Evolutionary conservation across 352 stramenopile species (phyloP).

Genomic region (Pythium guiyangense): DNA sequence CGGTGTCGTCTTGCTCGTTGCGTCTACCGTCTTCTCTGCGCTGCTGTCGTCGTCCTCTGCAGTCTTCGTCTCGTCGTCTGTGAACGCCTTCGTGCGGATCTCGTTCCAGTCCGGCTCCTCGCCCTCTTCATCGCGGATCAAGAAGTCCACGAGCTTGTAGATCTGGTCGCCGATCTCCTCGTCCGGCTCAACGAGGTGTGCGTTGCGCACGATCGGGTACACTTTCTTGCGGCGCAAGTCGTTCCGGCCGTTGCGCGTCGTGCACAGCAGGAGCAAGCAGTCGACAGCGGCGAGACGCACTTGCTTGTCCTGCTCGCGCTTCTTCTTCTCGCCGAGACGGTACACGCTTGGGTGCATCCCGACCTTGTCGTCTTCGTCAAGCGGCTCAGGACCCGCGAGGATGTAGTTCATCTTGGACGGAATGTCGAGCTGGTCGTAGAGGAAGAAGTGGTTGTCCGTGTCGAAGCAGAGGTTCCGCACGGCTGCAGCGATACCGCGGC

Average conservation of each 20-base stretch:
- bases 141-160: constrained; percentile 86
- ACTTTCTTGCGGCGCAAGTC: constrained; percentile 81
- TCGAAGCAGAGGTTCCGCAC: constrained; percentile 87
- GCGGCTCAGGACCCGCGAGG: constrained; percentile 63
- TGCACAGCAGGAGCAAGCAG: constrained; percentile 71
- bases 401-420: constrained; percentile 75
- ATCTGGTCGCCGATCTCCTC: constrained; percentile 85
- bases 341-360: constrained; percentile 79
- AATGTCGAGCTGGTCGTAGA: constrained; percentile 84
- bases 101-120: constrained; percentile 83
- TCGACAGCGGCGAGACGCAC: constrained; percentile 74
- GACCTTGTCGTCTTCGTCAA: constrained; percentile 77
- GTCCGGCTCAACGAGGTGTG: constrained; percentile 73
- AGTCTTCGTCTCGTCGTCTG: constrained; percentile 25
- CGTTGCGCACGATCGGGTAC: constrained; percentile 82
- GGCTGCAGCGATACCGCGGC: constrained; percentile 57
- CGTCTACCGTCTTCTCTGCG: constrained; percentile 2
- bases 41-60: constrained; percentile 17
- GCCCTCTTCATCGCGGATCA: constrained; percentile 85
- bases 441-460: constrained; percentile 85
- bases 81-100: constrained; percentile 61
- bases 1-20: background rate
- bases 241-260: constrained; percentile 73
- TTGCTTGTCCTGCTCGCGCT: constrained; percentile 67
- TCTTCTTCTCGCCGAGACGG: constrained; percentile 76